phyloP scores from a whole-genome alignment of 495 filamentous ascomycete genomes.

The Aspergillus ellipticus region DNA sequence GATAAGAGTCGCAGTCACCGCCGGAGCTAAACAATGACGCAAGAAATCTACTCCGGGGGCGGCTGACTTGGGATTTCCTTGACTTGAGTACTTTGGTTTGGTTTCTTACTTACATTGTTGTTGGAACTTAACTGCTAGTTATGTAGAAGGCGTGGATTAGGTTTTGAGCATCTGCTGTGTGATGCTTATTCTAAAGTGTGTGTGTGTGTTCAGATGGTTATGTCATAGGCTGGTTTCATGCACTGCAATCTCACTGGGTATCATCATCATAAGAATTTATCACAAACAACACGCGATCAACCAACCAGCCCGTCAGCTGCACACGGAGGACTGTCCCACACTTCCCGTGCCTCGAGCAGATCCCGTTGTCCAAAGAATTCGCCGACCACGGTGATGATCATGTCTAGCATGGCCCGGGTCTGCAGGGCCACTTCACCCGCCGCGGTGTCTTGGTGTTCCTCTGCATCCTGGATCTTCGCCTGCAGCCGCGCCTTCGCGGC shows the following conservation, averaged over 20 bases:
- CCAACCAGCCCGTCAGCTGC: neutral
- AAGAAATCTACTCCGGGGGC: neutral
- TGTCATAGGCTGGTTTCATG: too few relatives aligned
- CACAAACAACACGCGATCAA: neutral
- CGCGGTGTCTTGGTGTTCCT: constrained; percentile 6
- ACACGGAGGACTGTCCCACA: constrained; percentile 28
- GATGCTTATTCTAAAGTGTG: too few relatives aligned
- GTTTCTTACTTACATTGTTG: too few relatives aligned
- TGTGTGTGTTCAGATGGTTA: too few relatives aligned
- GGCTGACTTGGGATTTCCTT: too few relatives aligned
- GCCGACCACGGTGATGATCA: constrained; percentile 86
- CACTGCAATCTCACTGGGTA: constrained; percentile 1
- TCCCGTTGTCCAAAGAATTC: constrained; percentile 91
- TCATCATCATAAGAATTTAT: constrained; percentile 1
- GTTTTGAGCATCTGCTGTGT: too few relatives aligned
- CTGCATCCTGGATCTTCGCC: constrained; percentile 34
- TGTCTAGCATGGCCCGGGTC: constrained; percentile 64
- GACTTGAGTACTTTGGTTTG: too few relatives aligned
- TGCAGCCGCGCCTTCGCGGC: constrained; percentile 58
- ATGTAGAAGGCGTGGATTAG: neutral
- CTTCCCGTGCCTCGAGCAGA: constrained; percentile 66
- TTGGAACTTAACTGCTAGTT: too few relatives aligned
- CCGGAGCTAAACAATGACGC: constrained; percentile 12
- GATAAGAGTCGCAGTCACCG: neutral
- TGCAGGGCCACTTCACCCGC: constrained; percentile 23